These are phyloP conservation scores for Mycosphaerella sp. DNA, from an alignment of 2,329 filamentous ascomycete genomes.

Conservation along the genomic window DNA sequence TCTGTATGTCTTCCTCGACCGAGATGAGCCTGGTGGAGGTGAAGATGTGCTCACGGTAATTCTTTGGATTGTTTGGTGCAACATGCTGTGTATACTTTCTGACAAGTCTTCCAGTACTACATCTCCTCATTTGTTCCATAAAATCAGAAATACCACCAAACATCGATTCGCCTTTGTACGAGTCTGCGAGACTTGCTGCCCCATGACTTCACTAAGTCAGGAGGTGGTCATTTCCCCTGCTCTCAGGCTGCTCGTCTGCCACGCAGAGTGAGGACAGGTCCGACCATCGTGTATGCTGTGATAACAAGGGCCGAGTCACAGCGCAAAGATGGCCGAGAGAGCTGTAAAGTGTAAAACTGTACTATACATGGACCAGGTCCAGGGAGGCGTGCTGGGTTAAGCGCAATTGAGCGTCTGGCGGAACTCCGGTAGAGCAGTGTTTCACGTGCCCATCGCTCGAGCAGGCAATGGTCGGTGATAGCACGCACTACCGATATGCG, in stretches of 20 bases:
- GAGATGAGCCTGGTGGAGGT: conserved; percentile 62
- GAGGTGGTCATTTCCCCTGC: no score
- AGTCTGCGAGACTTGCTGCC: no score
- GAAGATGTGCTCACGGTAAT: conserved; percentile 71
- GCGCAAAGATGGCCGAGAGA: no score
- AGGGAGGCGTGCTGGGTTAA: conserved; percentile 2
- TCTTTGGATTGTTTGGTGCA: conserved; percentile 8
- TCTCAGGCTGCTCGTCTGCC: no score
- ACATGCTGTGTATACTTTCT: conserved; percentile 10
- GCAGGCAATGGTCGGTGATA: background rate
- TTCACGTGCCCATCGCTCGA: conserved; percentile 1
- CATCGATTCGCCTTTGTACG: background rate
- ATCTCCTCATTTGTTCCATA: conserved; percentile 47
- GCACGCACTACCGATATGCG: background rate
- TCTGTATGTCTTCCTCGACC: conserved; percentile 72
- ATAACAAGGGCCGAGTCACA: no score
- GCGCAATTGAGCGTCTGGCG: background rate
- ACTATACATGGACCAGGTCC: no score
- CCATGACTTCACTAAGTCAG: no score
- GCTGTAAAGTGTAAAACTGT: no score
- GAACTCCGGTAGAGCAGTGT: conserved; percentile 5
- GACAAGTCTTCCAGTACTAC: conserved; percentile 45
- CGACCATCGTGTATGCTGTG: no score
- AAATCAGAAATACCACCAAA: background rate
- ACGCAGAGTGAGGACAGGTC: no score